phyloP scores from a whole-genome alignment of 495 filamentous ascomycete genomes.

The Pyronema domesticum region DNA sequence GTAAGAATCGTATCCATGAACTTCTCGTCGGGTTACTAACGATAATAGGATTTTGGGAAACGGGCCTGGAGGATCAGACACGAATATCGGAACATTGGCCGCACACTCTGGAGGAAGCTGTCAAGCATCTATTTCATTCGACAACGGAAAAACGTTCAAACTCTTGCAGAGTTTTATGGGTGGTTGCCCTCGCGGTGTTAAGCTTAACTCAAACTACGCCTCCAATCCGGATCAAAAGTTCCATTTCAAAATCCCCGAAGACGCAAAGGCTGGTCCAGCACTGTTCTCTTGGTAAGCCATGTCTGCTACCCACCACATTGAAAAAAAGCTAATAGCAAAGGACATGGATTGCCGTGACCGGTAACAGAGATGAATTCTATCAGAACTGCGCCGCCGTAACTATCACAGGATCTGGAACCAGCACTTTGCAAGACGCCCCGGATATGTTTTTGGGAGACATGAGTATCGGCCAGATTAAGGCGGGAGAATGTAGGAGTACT shows the following conservation, averaged over 20 bases:
- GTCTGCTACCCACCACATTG: not conserved
- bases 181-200: constrained; percentile 26
- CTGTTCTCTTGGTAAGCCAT: constrained; percentile 29
- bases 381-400: constrained; percentile 35
- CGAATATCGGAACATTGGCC: constrained; percentile 19
- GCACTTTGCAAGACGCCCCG: constrained; percentile 26
- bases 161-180: constrained; percentile 30
- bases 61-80: constrained; percentile 17
- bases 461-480: constrained; percentile 13
- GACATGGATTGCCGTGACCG: constrained; percentile 27
- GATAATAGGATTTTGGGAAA: constrained; percentile 30
- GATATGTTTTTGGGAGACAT: constrained; percentile 40
- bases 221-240: constrained; percentile 27
- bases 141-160: constrained; percentile 25
- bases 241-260: constrained; percentile 32
- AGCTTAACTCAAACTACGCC: constrained; percentile 16
- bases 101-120: constrained; percentile 31
- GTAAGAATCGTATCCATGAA: constrained; percentile 1
- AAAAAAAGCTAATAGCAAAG: constrained; percentile 17
- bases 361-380: constrained; percentile 36
- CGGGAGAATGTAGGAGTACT: constrained; percentile 15
- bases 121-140: constrained; percentile 31
- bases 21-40: constrained; percentile 11
- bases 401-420: constrained; percentile 27
- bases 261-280: constrained; percentile 27